Evolutionary conservation across 2,329 filamentous ascomycete species (phyloP).

Genomic region (Sclerotinia minor): DNA sequence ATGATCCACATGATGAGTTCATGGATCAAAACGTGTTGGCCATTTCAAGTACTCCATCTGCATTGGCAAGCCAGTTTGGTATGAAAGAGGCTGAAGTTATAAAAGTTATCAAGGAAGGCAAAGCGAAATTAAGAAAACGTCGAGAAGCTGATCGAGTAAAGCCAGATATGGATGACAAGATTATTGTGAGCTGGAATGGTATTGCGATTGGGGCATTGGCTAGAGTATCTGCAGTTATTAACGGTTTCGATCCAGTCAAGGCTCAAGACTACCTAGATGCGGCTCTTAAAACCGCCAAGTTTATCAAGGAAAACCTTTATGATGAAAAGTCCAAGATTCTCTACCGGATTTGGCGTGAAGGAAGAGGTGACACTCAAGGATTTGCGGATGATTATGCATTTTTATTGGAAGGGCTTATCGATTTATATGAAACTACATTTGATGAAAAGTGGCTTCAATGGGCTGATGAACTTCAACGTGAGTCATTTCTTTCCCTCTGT

Average conservation of each 20-base stretch:
- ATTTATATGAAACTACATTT: slow-evolving; percentile 80
- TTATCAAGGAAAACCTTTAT: slow-evolving; percentile 74
- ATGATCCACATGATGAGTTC: slow-evolving; percentile 91
- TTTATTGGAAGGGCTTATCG: slow-evolving; percentile 76
- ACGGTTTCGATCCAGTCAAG: slow-evolving; percentile 56
- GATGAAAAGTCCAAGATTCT: slow-evolving; percentile 61
- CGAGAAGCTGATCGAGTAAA: slow-evolving; percentile 72
- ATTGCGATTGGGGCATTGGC: slow-evolving; percentile 83
- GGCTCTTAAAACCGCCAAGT: slow-evolving; percentile 68
- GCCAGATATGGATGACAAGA: slow-evolving; percentile 83
- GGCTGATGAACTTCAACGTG: slow-evolving; percentile 77
- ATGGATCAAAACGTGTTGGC: slow-evolving; percentile 89
- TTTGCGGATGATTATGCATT: slow-evolving; percentile 97
- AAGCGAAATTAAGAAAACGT: slow-evolving; percentile 67
- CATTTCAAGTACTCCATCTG: slow-evolving; percentile 64
- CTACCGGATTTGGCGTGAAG: slow-evolving; percentile 71
- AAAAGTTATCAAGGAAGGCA: slow-evolving; percentile 65
- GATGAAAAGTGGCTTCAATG: slow-evolving; percentile 75
- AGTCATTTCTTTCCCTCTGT: slow-evolving; percentile 32
- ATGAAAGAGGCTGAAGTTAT: slow-evolving; percentile 68
- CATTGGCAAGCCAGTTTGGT: slow-evolving; percentile 74
- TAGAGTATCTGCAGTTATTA: slow-evolving; percentile 69
- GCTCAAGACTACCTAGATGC: slow-evolving; percentile 62
- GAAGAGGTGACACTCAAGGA: slow-evolving; percentile 63
- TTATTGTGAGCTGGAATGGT: slow-evolving; percentile 85